phyloP scores from a whole-genome alignment of 305 asterid genomes.

The Nicotiana rustica region DNA sequence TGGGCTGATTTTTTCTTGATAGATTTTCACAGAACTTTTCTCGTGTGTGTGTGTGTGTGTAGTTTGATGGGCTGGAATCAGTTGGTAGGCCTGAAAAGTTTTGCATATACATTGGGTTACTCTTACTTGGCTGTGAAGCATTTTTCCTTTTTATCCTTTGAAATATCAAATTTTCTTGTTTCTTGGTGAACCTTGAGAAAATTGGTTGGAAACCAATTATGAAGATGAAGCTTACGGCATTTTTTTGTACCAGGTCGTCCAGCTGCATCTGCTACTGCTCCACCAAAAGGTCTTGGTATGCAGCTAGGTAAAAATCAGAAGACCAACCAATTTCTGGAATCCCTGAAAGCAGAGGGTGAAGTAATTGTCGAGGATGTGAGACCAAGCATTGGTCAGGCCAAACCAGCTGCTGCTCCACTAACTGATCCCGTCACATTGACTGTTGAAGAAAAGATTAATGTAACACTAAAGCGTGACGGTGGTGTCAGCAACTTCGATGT shows the following conservation, averaged over 20 bases:
- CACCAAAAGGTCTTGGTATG: slow-evolving; percentile 94
- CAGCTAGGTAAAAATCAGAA: slow-evolving; percentile 88
- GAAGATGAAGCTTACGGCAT: slow-evolving; percentile 35
- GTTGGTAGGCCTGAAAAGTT: slow-evolving; percentile 11
- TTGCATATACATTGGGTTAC: neutral
- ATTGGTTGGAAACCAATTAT: slow-evolving; percentile 26
- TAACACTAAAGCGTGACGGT: slow-evolving; percentile 81
- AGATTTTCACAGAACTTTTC: neutral
- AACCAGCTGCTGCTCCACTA: slow-evolving; percentile 69
- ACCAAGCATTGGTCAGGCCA: slow-evolving; percentile 75
- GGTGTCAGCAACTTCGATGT: slow-evolving; percentile 82
- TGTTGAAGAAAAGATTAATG: slow-evolving; percentile 83
- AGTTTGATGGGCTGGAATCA: slow-evolving; percentile 5
- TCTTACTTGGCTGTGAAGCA: slow-evolving; percentile 15
- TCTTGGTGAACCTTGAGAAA: slow-evolving; percentile 20
- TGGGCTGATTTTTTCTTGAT: slow-evolving; percentile 21
- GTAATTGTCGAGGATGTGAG: slow-evolving; percentile 88
- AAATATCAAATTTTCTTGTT: neutral
- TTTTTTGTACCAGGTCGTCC: slow-evolving; percentile 67
- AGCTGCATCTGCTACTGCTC: slow-evolving; percentile 83
- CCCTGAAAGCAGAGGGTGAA: slow-evolving; percentile 96
- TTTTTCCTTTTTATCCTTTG: neutral
- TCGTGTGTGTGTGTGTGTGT: neutral
- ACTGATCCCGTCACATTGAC: slow-evolving; percentile 93
- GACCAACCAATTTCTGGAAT: slow-evolving; percentile 90